phyloP scores from a whole-genome alignment of 306 rosid species.

The Rosa chinensis region DNA sequence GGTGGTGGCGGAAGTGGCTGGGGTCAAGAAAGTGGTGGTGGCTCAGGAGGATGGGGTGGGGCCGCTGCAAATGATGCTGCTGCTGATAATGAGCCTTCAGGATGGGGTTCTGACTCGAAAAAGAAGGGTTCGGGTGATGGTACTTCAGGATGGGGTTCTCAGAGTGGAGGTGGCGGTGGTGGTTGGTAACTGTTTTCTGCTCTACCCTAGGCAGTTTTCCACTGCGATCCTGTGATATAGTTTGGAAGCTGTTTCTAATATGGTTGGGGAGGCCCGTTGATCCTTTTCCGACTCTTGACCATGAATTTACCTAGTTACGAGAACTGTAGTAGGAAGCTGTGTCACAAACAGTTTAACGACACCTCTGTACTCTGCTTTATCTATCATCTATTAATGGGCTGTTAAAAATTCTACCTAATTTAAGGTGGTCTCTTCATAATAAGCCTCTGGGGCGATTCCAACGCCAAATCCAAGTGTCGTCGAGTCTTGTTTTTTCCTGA shows the following conservation, averaged over 20 bases:
- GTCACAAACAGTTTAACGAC: neutral
- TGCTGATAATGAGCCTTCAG: slow-evolving; percentile 40
- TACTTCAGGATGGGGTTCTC: slow-evolving; percentile 15
- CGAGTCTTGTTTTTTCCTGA: no score
- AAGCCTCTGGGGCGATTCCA: neutral
- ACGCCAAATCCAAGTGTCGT: no score
- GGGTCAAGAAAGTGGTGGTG: slow-evolving; percentile 26
- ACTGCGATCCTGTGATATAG: neutral
- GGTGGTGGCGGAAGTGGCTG: slow-evolving; percentile 31
- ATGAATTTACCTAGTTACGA: neutral
- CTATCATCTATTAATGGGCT: neutral
- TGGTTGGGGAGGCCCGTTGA: neutral
- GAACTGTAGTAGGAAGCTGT: neutral
- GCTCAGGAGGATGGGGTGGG: slow-evolving; percentile 38
- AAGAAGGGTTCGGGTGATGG: slow-evolving; percentile 19
- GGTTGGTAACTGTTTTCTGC: slow-evolving; percentile 34
- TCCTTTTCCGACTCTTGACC: neutral
- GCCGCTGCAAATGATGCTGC: slow-evolving; percentile 29
- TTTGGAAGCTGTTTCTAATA: neutral
- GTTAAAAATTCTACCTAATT: neutral
- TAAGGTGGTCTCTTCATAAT: neutral
- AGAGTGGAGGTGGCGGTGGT: slow-evolving; percentile 29
- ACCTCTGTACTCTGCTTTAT: neutral
- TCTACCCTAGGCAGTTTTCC: neutral
- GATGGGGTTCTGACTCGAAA: slow-evolving; percentile 49